Base-by-base conservation (phyloP, 1,284 basidiomycete genomes). In the Puccinia coronata region DNA sequence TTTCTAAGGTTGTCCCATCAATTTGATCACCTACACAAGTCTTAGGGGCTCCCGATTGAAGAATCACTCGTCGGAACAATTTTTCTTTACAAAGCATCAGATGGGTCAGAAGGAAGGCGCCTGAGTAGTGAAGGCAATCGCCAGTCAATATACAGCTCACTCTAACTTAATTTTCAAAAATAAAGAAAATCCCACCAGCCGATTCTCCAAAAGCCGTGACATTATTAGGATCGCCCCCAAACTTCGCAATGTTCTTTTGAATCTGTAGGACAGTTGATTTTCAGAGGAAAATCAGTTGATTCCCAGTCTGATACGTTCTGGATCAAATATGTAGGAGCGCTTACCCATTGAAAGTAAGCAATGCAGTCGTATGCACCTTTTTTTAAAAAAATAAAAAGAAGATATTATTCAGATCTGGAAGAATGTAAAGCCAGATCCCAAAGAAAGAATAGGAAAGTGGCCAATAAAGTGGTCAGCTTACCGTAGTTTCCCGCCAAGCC, bases 401-500 rank as follows among this genome's bases (percentile, higher is more conserved):
- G 55, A 25, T 28, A n/a, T n/a, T n/a, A n/a, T n/a, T n/a, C n/a
- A 57, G 39, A 36, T 41, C 16, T 39, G 14, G 61, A 12, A n/a
- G 39, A 23, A n/a, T 47, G 63, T 34, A 39, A 34, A n/a, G 36
- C n/a, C 16, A 14, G 41, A 31, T 59, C n/a, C 12, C 16, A 11
- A 47, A 47, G 18, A 18, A 41, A 8, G 36, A 41, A n/a, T 43
- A 5, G 57, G 51, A 47, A 59, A 39, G 3, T 8, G 41, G 14
- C 25, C 14, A 43, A 34, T 20, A n/a, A 47, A 20, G 2, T 31
- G 25, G 31, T 23, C 25, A 25, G n/a, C 36, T 55, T 41, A 80
- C 77, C 77, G 47, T 80, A 80, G 57, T 80, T 80, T 4, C 77
- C 77, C 3, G 77, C 53, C 65, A 80, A n/a, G 36, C 77, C 77